Conservation (phyloP, 441 rosid genomes). For the Aleurites moluccanus region DNA sequence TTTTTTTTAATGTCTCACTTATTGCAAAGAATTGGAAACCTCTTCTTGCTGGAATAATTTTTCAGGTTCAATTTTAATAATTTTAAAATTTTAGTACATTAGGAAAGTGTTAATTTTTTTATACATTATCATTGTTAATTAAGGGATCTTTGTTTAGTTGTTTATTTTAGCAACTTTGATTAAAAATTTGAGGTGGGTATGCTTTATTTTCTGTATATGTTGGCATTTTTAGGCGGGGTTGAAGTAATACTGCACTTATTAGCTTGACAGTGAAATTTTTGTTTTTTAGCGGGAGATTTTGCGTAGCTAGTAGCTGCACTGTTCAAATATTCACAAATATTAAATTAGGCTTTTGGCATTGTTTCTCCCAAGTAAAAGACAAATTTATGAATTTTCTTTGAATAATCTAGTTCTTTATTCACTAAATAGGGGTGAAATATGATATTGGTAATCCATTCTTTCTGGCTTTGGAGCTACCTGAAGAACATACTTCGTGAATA, state of each 20-base stretch:
- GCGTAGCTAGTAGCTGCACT: neutral
- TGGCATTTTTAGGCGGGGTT: neutral
- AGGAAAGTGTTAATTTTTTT: no score
- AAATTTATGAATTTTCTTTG: neutral
- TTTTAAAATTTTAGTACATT: neutral
- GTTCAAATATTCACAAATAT: neutral
- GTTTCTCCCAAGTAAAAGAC: no score
- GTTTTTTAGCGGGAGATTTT: neutral
- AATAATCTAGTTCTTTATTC: neutral
- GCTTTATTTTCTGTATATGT: neutral
- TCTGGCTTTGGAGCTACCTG: neutral
- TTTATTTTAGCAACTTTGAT: neutral
- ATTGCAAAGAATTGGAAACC: conserved; percentile 79
- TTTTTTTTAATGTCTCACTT: conserved; percentile 41
- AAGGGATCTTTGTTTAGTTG: neutral
- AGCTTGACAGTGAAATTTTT: neutral
- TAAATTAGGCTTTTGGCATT: no score
- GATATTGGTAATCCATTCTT: neutral
- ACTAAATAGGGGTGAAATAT: neutral
- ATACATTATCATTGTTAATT: neutral
- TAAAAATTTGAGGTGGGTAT: neutral
- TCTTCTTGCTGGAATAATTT: conserved; percentile 79
- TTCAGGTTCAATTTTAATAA: conserved; percentile 56
- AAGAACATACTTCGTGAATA: neutral
- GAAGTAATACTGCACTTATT: neutral